Conservation (phyloP, 2,329 filamentous ascomycete species). For the Chaetomiaceae sp. region DNA sequence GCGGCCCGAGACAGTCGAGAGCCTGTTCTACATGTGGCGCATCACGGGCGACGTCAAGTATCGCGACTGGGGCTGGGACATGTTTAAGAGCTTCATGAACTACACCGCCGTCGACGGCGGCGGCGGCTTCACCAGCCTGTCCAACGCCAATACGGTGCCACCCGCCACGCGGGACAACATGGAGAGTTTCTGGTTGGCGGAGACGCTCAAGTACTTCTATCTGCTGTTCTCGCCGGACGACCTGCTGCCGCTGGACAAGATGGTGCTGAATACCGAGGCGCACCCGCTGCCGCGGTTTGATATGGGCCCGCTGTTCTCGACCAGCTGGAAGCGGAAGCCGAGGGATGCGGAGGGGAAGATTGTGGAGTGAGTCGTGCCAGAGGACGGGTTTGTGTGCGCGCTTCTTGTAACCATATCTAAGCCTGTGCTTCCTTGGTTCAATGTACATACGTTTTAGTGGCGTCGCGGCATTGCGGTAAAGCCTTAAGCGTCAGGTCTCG, state of each 20-base stretch:
- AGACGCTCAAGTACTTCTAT: constrained; percentile 97
- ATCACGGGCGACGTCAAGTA: constrained; percentile 89
- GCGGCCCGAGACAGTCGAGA: constrained; percentile 93
- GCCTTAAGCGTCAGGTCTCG: no score
- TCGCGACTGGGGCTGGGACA: constrained; percentile 96
- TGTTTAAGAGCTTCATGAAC: constrained; percentile 88
- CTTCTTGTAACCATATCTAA: background rate
- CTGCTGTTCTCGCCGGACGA: constrained; percentile 83
- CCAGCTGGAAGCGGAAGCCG: constrained; percentile 71
- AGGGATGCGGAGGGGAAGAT: constrained; percentile 43
- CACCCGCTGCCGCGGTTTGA: constrained; percentile 86
- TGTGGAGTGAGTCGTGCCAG: constrained; percentile 14
- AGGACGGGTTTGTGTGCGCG: background rate
- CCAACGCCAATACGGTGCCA: constrained; percentile 66
- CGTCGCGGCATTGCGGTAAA: no score
- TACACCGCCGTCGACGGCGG: constrained; percentile 73
- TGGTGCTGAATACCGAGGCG: constrained; percentile 95
- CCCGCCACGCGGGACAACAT: constrained; percentile 76
- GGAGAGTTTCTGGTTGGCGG: constrained; percentile 98
- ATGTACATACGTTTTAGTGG: no score
- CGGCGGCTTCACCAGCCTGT: constrained; percentile 75
- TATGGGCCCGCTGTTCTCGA: constrained; percentile 68
- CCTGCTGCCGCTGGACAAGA: constrained; percentile 73
- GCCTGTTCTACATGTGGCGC: constrained; percentile 96
- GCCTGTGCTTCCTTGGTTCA: background rate